Conservation (phyloP, 306 rosid genomes). For the Quercus berberidifolia region DNA sequence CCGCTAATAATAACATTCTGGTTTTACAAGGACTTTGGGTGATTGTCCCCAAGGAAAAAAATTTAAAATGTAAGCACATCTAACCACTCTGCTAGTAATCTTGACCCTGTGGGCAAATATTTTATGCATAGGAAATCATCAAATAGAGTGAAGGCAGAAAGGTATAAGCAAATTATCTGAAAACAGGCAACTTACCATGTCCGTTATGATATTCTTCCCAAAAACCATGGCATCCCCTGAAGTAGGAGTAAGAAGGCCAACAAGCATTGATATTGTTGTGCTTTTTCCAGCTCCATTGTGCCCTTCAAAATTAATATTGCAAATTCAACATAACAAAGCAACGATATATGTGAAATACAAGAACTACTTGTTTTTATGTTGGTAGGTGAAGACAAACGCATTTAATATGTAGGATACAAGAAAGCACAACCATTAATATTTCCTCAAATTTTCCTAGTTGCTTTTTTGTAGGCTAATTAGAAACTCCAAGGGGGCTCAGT, state of each 20-base stretch:
- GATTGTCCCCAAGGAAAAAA: background rate
- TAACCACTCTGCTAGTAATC: background rate
- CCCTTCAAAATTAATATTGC: constrained; percentile 45
- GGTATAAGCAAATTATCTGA: background rate
- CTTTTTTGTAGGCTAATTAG: background rate
- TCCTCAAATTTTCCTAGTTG: background rate
- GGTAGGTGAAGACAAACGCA: background rate
- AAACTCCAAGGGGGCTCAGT: background rate
- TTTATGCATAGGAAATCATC: background rate
- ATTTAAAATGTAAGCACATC: background rate
- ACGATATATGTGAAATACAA: background rate
- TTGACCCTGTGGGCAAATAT: background rate
- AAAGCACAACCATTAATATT: background rate
- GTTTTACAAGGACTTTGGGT: background rate
- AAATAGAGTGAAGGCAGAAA: background rate
- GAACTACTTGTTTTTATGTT: background rate
- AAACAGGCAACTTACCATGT: constrained; percentile 53
- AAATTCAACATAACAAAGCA: constrained; percentile 10
- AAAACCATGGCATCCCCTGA: constrained; percentile 91
- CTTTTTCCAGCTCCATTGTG: constrained; percentile 99
- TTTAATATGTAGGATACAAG: background rate
- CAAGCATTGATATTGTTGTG: constrained; percentile 96
- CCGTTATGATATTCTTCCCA: constrained; percentile 73
- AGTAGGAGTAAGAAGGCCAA: constrained; percentile 89
- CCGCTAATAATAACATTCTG: background rate